Evolutionary conservation across 805 yeast genomes (phyloP).

Genomic region (Pichia manshurica): DNA sequence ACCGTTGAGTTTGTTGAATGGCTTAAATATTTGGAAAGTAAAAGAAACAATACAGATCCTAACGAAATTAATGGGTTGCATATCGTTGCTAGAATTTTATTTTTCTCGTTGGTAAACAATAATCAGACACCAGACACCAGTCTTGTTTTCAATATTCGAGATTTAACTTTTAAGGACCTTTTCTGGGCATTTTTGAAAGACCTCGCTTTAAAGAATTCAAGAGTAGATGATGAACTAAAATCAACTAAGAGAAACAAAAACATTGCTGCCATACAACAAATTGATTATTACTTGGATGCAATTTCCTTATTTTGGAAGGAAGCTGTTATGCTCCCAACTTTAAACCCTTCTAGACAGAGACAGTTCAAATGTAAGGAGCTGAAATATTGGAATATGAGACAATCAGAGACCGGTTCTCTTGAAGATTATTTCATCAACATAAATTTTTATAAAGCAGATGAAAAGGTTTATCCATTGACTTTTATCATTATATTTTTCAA

Average conservation of each 20-base stretch:
- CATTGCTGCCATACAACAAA: slow-evolving; percentile 40
- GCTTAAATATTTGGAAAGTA: slow-evolving; percentile 23
- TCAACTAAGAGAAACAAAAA: slow-evolving; percentile 31
- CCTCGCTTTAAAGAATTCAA: slow-evolving; percentile 23
- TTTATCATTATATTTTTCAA: slow-evolving; percentile 67
- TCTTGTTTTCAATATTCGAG: slow-evolving; percentile 45
- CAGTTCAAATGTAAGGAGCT: slow-evolving; percentile 59
- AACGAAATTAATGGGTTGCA: slow-evolving; percentile 33
- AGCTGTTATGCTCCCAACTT: slow-evolving; percentile 26
- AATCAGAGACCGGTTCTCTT: slow-evolving; percentile 62
- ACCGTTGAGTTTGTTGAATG: slow-evolving; percentile 25
- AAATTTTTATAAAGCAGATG: slow-evolving; percentile 25
- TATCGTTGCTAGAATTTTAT: slow-evolving; percentile 55
- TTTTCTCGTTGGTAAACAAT: slow-evolving; percentile 50
- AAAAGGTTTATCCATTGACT: slow-evolving; percentile 46
- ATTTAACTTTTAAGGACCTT: slow-evolving; percentile 33
- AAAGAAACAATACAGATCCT: slow-evolving; percentile 21
- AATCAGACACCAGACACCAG: slow-evolving; percentile 44
- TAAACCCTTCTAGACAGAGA: slow-evolving; percentile 78
- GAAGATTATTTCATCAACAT: slow-evolving; percentile 35
- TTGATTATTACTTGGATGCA: slow-evolving; percentile 19
- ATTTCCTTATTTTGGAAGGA: slow-evolving; percentile 10
- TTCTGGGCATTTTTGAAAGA: slow-evolving; percentile 26
- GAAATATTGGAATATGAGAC: slow-evolving; percentile 70
- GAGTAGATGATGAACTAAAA: slow-evolving; percentile 8